Conservation (phyloP, 306 rosid species). For the Malus asiatica region DNA sequence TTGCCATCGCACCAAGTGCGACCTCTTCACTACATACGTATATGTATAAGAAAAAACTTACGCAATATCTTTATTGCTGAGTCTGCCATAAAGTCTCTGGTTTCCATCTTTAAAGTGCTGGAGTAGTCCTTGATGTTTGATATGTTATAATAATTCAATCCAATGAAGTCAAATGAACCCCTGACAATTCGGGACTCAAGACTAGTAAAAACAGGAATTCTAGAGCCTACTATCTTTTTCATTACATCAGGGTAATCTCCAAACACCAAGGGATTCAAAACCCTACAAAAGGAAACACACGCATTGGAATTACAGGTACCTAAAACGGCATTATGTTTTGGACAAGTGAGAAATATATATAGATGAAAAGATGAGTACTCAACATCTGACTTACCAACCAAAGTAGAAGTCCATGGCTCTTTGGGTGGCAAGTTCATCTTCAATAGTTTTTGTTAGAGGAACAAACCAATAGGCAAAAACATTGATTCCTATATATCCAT, state of each 20-base stretch:
- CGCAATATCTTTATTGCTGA: not conserved
- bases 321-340: too few relatives aligned
- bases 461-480: conserved; percentile 17
- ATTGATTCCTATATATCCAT: conserved; percentile 45
- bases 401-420: conserved; percentile 29
- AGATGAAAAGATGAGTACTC: too few relatives aligned
- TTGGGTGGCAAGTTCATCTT: conserved; percentile 35
- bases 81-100: conserved; percentile 12
- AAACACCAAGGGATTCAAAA: conserved; percentile 49
- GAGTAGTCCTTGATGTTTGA: conserved; percentile 27
- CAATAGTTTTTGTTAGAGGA: conserved; percentile 39
- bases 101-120: not conserved
- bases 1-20: too few relatives aligned
- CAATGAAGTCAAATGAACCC: conserved; percentile 60
- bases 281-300: conserved; percentile 24
- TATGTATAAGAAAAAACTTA: not conserved
- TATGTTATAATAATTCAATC: conserved; percentile 33
- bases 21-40: too few relatives aligned
- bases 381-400: conserved; percentile 36
- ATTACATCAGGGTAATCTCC: conserved; percentile 61
- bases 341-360: too few relatives aligned
- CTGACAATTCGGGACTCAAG: conserved; percentile 39
- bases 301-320: not conserved
- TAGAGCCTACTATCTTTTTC: conserved; percentile 39
- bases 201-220: conserved; percentile 46